Evolutionary conservation across 108 stramenopile species (phyloP).

Genomic region (Conticribra guillardii): DNA sequence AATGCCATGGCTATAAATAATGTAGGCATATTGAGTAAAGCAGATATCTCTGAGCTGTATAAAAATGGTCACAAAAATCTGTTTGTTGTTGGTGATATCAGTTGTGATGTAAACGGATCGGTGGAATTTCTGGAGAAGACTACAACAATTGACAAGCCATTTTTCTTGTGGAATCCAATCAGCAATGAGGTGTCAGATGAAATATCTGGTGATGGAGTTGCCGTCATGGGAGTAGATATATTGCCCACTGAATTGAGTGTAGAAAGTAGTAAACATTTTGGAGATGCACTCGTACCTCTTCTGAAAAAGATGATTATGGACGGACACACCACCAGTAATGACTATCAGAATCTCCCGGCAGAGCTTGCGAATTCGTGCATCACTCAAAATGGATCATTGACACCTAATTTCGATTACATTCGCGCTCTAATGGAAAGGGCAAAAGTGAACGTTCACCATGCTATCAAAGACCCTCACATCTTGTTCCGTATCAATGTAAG

Average conservation of each 20-base stretch:
- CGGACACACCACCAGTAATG: conserved; percentile 12
- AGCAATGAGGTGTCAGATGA: conserved; percentile 51
- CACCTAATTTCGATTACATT: conserved; percentile 58
- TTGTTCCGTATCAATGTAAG: conserved; percentile 35
- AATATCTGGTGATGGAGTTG: conserved; percentile 57
- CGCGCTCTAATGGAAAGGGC: conserved; percentile 43
- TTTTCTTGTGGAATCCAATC: conserved; percentile 69
- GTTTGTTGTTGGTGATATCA: conserved; percentile 75
- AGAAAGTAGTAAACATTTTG: conserved; percentile 86
- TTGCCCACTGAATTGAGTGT: conserved; percentile 81
- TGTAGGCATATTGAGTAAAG: conserved; percentile 63
- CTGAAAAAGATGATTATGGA: conserved; percentile 41
- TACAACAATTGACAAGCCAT: conserved; percentile 82
- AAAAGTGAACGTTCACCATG: conserved; percentile 8
- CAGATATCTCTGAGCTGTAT: conserved; percentile 57
- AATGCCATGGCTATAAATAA: no score
- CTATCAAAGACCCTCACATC: conserved; percentile 22
- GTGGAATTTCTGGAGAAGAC: conserved; percentile 75
- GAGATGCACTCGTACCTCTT: conserved; percentile 70
- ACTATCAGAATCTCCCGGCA: conserved; percentile 17
- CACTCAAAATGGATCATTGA: conserved; percentile 45
- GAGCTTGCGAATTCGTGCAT: conserved; percentile 58
- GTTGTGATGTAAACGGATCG: conserved; percentile 80
- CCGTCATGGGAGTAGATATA: conserved; percentile 79
- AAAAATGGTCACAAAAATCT: conserved; percentile 47